Evolutionary conservation across 257 asterid genomes (phyloP).

Genomic region (Solanum bulbocastanum): DNA sequence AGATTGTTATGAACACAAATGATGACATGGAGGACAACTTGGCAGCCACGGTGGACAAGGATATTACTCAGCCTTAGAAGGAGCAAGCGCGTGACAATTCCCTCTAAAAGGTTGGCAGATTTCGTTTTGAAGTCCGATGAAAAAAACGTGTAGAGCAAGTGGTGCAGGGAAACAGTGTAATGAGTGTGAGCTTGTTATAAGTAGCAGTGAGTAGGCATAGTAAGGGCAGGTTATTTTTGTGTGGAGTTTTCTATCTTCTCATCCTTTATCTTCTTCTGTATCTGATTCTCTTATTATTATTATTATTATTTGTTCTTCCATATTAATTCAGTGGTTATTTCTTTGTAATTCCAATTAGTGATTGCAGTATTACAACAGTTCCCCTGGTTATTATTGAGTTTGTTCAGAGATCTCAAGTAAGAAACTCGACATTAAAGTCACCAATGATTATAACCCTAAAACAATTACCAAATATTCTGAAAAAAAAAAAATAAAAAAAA

Average conservation of each 20-base stretch:
- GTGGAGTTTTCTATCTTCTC: background rate
- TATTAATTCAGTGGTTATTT: background rate
- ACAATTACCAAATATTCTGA: background rate
- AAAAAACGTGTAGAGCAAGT: background rate
- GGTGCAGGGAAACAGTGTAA: background rate
- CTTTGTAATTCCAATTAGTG: background rate
- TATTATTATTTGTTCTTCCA: background rate
- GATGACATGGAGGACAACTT: background rate
- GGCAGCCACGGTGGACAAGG: background rate
- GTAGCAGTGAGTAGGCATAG: background rate
- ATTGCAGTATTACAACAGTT: background rate
- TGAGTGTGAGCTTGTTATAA: background rate
- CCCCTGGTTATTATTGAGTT: background rate
- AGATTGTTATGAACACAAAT: background rate
- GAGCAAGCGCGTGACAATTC: background rate
- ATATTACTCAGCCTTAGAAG: background rate
- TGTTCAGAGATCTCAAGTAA: background rate
- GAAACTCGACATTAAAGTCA: background rate
- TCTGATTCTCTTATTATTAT: too few species aligned
- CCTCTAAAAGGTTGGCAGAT: background rate
- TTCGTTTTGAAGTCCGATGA: background rate
- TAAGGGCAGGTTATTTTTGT: background rate
- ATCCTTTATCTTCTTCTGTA: background rate
- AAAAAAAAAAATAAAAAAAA: background rate
- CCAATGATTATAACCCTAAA: background rate